A percentile compares a stretch with the other conserved stretches of the same genome.
These are phyloP conservation scores for Hammondia hammondi DNA, from an alignment of 169 alveolate genomes.

Conservation along the genomic window DNA sequence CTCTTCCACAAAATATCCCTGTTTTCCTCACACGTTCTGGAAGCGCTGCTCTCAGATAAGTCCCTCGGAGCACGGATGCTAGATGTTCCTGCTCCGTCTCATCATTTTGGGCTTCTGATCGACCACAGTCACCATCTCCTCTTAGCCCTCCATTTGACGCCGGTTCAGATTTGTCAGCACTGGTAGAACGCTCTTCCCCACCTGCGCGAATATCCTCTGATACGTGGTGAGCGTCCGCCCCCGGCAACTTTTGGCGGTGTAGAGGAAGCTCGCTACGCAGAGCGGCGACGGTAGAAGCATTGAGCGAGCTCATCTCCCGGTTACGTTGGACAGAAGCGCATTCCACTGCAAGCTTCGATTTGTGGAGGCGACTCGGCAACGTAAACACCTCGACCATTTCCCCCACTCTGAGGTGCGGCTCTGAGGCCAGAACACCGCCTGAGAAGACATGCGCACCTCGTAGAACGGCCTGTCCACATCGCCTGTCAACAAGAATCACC, in stretches of 20 bases:
- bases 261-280: too few species aligned
- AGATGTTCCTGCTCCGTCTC: neutral
- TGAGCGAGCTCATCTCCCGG: neutral
- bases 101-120: too few species aligned
- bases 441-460: slow-evolving; percentile 56
- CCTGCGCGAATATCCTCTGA: too few species aligned
- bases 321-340: neutral
- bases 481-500: slow-evolving; percentile 44
- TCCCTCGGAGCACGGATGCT: slow-evolving; percentile 35
- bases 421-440: slow-evolving; percentile 54
- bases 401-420: slow-evolving; percentile 33
- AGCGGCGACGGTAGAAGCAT: neutral
- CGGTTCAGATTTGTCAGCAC: too few species aligned
- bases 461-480: slow-evolving; percentile 61
- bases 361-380: slow-evolving; percentile 18
- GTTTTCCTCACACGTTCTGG: neutral
- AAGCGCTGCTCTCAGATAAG: neutral
- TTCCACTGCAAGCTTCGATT: neutral
- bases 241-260: too few species aligned
- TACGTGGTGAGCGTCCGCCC: too few species aligned
- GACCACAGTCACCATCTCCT: too few species aligned
- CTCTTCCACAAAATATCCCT: slow-evolving; percentile 48
- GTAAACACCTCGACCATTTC: slow-evolving; percentile 25
- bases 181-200: too few species aligned
- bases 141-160: too few species aligned